A percentile compares a stretch with the other conserved stretches of the same genome.
phyloP scores from a whole-genome alignment of 2,329 filamentous ascomycete genomes.

The Orbilia quercus region DNA sequence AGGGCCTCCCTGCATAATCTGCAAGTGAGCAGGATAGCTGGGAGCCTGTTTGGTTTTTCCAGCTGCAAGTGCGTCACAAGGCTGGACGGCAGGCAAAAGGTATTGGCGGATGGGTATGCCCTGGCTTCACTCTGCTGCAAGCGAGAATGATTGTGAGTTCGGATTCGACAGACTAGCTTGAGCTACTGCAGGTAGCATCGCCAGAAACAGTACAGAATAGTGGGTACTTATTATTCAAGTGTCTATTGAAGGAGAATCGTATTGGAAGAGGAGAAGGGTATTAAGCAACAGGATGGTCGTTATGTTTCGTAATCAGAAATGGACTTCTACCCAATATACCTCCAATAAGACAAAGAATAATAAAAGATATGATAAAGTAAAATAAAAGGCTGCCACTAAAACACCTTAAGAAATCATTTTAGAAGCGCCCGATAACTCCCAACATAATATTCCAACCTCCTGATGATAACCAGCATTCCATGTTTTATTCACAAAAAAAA shows the following conservation, averaged over 20 bases:
- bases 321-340: not conserved
- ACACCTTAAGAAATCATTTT: too few species aligned
- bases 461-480: too few species aligned
- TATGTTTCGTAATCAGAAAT: too few species aligned
- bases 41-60: slow-evolving; percentile 3
- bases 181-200: slow-evolving; percentile 12
- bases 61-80: slow-evolving; percentile 38
- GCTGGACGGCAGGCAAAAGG: slow-evolving; percentile 29
- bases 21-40: not conserved
- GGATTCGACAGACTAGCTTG: slow-evolving; percentile 4
- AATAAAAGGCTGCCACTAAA: too few species aligned
- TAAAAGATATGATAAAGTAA: too few species aligned
- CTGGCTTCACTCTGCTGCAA: slow-evolving; percentile 37
- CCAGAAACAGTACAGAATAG: too few species aligned
- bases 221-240: not conserved
- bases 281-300: not conserved
- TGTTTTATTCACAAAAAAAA: too few species aligned
- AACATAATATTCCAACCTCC: too few species aligned
- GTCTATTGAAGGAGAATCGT: not conserved
- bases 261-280: slow-evolving; percentile 1
- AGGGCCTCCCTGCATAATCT: slow-evolving; percentile 14
- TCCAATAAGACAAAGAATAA: not conserved
- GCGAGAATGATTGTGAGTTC: not conserved
- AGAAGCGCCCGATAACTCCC: slow-evolving; percentile 2
- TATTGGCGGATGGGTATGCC: slow-evolving; percentile 8